phyloP scores from a whole-genome alignment of 2,329 filamentous ascomycete genomes.

The Sporothrix brasiliensis region DNA sequence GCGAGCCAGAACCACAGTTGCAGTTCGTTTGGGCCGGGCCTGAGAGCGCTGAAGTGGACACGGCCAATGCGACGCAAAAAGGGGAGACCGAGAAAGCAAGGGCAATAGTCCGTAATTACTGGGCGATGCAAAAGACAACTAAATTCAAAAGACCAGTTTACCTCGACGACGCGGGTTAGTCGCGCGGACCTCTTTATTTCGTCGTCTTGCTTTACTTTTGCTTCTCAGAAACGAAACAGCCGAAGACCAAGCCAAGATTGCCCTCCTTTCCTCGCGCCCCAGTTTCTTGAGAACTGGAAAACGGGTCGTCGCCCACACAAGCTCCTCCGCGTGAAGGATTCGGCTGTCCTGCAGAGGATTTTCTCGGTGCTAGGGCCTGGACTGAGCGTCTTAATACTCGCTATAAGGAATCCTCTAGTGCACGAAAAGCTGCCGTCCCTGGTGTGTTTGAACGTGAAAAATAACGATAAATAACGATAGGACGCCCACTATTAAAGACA shows the following conservation, averaged over 20 bases:
- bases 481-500: too few relatives aligned
- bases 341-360: not conserved
- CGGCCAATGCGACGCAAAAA: constrained; percentile 5
- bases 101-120: too few relatives aligned
- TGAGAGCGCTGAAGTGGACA: constrained; percentile 3
- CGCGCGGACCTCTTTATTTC: constrained; percentile 8
- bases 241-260: not conserved
- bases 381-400: not conserved
- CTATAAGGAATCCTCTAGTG: too few relatives aligned
- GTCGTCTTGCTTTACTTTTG: not conserved
- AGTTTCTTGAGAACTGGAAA: not conserved
- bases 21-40: constrained; percentile 20
- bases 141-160: not conserved
- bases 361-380: constrained; percentile 17
- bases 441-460: too few relatives aligned
- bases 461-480: too few relatives aligned
- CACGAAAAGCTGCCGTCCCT: too few relatives aligned
- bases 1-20: constrained; percentile 24
- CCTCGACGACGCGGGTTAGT: not conserved
- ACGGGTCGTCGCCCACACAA: constrained; percentile 3
- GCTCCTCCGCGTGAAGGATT: constrained; percentile 13
- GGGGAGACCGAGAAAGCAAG: not conserved
- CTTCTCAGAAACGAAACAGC: not conserved
- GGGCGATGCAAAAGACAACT: not conserved
- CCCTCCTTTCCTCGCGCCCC: not conserved